These are phyloP conservation scores for Meripilus lineatus DNA, from an alignment of 1,284 basidiomycete species.

Conservation along the genomic window DNA sequence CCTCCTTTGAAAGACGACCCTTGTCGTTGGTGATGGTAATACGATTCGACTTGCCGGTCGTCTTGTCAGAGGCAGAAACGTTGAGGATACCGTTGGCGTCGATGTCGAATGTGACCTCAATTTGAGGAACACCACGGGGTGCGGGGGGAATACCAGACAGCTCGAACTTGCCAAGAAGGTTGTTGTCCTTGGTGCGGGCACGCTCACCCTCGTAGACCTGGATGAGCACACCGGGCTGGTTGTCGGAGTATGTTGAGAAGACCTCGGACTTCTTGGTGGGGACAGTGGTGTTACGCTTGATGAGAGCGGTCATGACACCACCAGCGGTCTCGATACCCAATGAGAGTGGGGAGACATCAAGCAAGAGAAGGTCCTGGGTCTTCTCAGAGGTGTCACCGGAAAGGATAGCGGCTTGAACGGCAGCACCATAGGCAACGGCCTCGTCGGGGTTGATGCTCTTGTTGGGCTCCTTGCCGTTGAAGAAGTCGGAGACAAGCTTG, in stretches of 20 bases:
- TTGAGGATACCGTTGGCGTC: constrained; percentile 98
- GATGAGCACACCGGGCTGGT: constrained; percentile 98
- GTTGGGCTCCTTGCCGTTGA: constrained; percentile 96
- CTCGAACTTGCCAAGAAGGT: constrained; percentile 98
- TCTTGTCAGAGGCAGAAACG: constrained; percentile 96
- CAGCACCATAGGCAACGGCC: constrained; percentile 98
- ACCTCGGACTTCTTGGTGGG: constrained; percentile 99
- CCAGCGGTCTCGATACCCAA: constrained; percentile 99
- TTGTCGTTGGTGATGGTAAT: constrained; percentile 99
- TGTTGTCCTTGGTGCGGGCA: constrained; percentile 99
- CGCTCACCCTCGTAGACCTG: constrained; percentile 99
- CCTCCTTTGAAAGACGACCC: constrained; percentile 96
- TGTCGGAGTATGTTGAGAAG: constrained; percentile 99
- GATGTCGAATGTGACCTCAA: constrained; percentile 98
- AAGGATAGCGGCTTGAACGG: constrained; percentile 98
- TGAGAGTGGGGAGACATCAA: constrained; percentile 96
- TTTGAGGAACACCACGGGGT: constrained; percentile 96
- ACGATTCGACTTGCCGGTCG: constrained; percentile 93
- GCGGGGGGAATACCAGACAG: constrained; percentile 97
- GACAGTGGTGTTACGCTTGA: constrained; percentile 98
- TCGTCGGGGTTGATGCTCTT: constrained; percentile 99
- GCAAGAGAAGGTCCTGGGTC: constrained; percentile 93
- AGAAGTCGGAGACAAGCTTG: constrained; percentile 98
- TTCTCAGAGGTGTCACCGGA: constrained; percentile 98
- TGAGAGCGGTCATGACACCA: constrained; percentile 97